Conservation (phyloP, 768 basidiomycete genomes). For the Trametes punicea region DNA sequence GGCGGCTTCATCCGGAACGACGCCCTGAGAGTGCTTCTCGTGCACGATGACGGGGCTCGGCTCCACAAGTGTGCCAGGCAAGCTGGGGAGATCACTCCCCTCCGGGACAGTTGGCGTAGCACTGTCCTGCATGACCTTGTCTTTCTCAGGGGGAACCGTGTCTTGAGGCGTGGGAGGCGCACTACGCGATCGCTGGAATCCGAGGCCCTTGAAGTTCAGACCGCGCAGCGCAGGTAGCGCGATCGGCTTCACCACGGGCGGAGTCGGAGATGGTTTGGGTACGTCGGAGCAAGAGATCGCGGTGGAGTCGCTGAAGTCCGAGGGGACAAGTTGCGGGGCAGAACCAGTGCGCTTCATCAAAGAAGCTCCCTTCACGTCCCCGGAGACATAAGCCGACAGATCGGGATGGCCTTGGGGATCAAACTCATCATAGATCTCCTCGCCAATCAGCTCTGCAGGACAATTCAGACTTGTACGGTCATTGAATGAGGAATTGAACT, state of each 20-base stretch:
- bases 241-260: constrained; percentile 21
- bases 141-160: neutral
- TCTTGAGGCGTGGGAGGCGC: constrained; percentile 28
- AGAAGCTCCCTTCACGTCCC: constrained; percentile 16
- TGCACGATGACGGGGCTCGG: neutral
- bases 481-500: neutral
- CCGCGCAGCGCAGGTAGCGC: constrained; percentile 21
- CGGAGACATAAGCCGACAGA: constrained; percentile 23
- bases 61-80: neutral
- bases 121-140: constrained; percentile 2
- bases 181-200: constrained; percentile 25
- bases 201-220: constrained; percentile 24
- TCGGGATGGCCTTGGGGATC: constrained; percentile 60
- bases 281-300: neutral
- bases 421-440: constrained; percentile 92
- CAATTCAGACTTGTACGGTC: neutral
- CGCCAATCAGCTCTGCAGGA: constrained; percentile 78
- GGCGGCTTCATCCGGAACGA: neutral
- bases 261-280: constrained; percentile 5
- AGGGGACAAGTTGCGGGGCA: constrained; percentile 20
- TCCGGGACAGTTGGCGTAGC: constrained; percentile 5
- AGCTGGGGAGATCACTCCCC: neutral
- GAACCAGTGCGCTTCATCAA: constrained; percentile 18
- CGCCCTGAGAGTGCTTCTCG: neutral
- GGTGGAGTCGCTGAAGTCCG: constrained; percentile 2